Percentiles rank a stretch among this genome's conserved stretches.
These are phyloP conservation scores for Lunasporangiospora selenospora DNA, from an alignment of 192 early-diverging fungal genomes.

Conservation along the genomic window DNA sequence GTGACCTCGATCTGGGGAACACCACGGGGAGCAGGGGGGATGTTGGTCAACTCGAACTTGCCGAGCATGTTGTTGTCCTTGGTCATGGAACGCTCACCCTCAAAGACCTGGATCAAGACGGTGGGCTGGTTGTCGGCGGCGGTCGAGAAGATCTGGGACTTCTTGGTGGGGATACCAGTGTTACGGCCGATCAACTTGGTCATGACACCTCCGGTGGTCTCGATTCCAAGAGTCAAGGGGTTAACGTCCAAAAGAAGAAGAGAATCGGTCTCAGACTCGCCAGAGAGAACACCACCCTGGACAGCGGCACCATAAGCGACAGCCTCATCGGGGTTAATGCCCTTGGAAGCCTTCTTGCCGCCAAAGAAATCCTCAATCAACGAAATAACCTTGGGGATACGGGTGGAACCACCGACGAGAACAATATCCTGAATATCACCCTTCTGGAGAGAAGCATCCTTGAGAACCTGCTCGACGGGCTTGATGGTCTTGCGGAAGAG, in stretches of 20 bases:
- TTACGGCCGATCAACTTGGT: slow-evolving; percentile 94
- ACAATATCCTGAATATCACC: slow-evolving; percentile 94
- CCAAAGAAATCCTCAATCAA: slow-evolving; percentile 95
- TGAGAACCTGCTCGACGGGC: slow-evolving; percentile 93
- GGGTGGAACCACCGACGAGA: slow-evolving; percentile 97
- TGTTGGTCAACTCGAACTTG: slow-evolving; percentile 96
- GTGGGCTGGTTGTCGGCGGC: slow-evolving; percentile 97
- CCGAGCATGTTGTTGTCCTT: slow-evolving; percentile 99
- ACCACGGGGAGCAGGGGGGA: slow-evolving; percentile 94
- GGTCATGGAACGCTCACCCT: slow-evolving; percentile 96
- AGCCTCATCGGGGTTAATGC: slow-evolving; percentile 99
- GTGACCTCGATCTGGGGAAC: slow-evolving; percentile 98
- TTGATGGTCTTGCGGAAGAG: slow-evolving; percentile 93
- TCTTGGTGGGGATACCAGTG: slow-evolving; percentile 95
- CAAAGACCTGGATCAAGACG: slow-evolving; percentile 96
- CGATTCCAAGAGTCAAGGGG: slow-evolving; percentile 97
- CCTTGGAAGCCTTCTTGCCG: slow-evolving; percentile 96
- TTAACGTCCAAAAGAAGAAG: slow-evolving; percentile 92
- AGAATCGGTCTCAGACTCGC: slow-evolving; percentile 67
- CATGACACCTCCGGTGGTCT: slow-evolving; percentile 98
- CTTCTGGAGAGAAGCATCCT: slow-evolving; percentile 89
- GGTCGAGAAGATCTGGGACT: slow-evolving; percentile 98
- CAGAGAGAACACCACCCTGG: slow-evolving; percentile 90
- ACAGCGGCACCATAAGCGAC: slow-evolving; percentile 98
- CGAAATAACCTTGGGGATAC: slow-evolving; percentile 97